phyloP scores from a whole-genome alignment of 2,329 filamentous ascomycete species.

The Xylariales sp. region DNA sequence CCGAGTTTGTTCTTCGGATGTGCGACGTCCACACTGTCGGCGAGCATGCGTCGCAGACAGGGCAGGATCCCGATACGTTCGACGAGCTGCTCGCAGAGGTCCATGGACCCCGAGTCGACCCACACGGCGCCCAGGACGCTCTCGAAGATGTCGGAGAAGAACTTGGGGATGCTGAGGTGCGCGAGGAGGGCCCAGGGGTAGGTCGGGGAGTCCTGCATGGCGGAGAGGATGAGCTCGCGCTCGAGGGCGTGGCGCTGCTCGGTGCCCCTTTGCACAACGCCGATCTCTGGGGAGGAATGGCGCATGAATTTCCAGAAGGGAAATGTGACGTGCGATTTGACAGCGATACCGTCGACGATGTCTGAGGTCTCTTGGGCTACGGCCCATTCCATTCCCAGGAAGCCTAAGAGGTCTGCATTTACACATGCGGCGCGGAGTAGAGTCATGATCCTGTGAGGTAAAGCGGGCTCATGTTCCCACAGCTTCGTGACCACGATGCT shows the following conservation, averaged over 20 bases:
- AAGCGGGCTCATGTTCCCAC: constrained; percentile 37
- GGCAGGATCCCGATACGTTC: constrained; percentile 60
- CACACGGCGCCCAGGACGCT: constrained; percentile 76
- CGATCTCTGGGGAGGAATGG: constrained; percentile 46
- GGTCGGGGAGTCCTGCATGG: constrained; percentile 41
- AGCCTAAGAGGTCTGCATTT: constrained; percentile 76
- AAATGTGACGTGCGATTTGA: constrained; percentile 22
- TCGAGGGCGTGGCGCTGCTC: constrained; percentile 42
- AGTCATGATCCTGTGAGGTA: constrained; percentile 62
- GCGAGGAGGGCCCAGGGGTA: constrained; percentile 78
- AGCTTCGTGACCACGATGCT: constrained; percentile 64
- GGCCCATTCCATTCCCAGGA: constrained; percentile 60
- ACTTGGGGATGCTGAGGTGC: constrained; percentile 64
- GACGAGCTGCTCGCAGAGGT: constrained; percentile 55
- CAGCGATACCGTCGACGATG: constrained; percentile 21
- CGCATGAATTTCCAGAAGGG: constrained; percentile 69
- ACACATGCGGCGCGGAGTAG: constrained; percentile 69
- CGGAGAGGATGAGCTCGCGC: constrained; percentile 42
- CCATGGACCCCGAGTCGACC: constrained; percentile 67
- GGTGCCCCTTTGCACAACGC: constrained; percentile 38
- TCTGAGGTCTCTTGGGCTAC: constrained; percentile 28
- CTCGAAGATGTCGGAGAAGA: constrained; percentile 81
- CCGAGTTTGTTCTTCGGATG: constrained; percentile 69
- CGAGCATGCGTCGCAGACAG: constrained; percentile 58
- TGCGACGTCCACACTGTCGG: constrained; percentile 49